phyloP scores from a whole-genome alignment of 352 stramenopile species.

The Phytopythium sindhum region DNA sequence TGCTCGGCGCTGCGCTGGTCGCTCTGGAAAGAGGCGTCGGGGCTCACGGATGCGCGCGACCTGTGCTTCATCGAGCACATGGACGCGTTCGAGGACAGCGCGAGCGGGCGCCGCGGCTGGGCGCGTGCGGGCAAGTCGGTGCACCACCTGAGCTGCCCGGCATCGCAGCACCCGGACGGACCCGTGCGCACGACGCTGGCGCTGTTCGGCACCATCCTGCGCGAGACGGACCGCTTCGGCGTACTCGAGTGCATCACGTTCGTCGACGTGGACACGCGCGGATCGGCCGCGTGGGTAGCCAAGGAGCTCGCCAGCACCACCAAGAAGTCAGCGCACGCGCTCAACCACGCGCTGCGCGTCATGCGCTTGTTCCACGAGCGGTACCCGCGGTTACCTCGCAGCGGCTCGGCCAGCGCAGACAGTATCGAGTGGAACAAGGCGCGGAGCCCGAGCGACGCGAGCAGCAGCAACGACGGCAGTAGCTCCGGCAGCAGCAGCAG shows the following conservation, averaged over 20 bases:
- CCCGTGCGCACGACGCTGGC: constrained; percentile 50
- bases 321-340: constrained; percentile 43
- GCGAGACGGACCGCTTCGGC: constrained; percentile 50
- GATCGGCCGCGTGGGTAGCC: constrained; percentile 41
- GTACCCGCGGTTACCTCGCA: constrained; percentile 6
- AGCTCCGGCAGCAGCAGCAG: background rate
- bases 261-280: constrained; percentile 46
- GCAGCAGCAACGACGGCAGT: constrained; percentile 3
- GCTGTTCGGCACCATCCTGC: constrained; percentile 54
- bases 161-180: constrained; percentile 51
- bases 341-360: constrained; percentile 69
- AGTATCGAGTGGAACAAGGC: background rate
- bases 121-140: constrained; percentile 62
- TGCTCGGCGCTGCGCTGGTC: constrained; percentile 53
- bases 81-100: constrained; percentile 61
- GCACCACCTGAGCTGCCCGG: constrained; percentile 54
- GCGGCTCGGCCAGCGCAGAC: constrained; percentile 9
- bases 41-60: constrained; percentile 48
- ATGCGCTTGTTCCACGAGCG: constrained; percentile 29
- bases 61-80: constrained; percentile 63
- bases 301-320: constrained; percentile 38
- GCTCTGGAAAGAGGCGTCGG: constrained; percentile 49
- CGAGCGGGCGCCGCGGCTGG: constrained; percentile 57
- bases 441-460: constrained; percentile 1
- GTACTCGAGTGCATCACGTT: constrained; percentile 58